A percentile compares a stretch with the other conserved stretches of the same genome.
Evolutionary conservation across 345 rosid genomes (phyloP).

Genomic region (Dipteronia dyeriana): DNA sequence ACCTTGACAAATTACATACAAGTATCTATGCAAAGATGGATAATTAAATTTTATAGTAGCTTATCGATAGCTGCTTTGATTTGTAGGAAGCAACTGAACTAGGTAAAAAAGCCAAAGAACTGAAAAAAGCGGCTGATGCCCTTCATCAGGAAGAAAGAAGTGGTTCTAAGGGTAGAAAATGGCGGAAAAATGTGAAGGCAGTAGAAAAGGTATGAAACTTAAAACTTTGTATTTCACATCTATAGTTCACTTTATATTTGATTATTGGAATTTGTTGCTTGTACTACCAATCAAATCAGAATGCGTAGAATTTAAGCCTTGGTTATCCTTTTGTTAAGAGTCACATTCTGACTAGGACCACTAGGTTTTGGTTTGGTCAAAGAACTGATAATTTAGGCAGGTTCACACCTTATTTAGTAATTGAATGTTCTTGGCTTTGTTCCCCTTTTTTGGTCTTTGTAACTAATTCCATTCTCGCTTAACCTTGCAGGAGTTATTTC

Average conservation of each 20-base stretch:
- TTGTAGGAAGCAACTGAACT: conserved; percentile 98
- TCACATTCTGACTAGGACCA: background rate
- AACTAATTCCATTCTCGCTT: conserved; percentile 24
- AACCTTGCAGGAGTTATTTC: conserved; percentile 76
- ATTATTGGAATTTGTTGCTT: conserved; percentile 2
- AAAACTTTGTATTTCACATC: background rate
- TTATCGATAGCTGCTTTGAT: conserved; percentile 18
- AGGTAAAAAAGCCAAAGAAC: conserved; percentile 93
- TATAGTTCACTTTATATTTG: background rate
- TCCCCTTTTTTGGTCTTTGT: conserved; percentile 5
- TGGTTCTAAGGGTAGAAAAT: conserved; percentile 91
- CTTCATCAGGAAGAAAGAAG: conserved; percentile 96
- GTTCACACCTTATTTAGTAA: conserved; percentile 11
- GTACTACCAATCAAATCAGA: background rate
- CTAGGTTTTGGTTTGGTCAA: conserved; percentile 1
- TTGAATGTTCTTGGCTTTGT: background rate
- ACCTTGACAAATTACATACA: conserved; percentile 2
- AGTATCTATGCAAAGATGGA: background rate
- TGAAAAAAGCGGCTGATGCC: conserved; percentile 93
- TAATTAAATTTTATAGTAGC: conserved; percentile 3
- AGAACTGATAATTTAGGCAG: background rate
- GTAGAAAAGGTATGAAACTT: conserved; percentile 73
- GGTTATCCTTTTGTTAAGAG: background rate
- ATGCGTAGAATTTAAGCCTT: background rate
- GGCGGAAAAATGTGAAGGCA: conserved; percentile 95